phyloP scores from a whole-genome alignment of 345 rosid species.

The Erysimum cheiranthoides region DNA sequence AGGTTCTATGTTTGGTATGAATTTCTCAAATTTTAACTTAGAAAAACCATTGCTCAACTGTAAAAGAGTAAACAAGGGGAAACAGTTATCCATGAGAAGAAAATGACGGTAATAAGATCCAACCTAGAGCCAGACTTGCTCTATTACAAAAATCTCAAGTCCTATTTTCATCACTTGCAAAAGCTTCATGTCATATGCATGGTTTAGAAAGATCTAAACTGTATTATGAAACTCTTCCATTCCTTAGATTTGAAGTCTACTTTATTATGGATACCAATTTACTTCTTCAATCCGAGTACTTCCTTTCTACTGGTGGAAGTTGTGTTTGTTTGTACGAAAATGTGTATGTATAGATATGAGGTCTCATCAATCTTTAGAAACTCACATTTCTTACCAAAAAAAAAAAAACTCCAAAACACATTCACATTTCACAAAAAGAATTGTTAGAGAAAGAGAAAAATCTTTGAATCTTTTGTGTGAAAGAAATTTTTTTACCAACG shows the following conservation, averaged over 20 bases:
- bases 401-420: too few species aligned
- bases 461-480: too few species aligned
- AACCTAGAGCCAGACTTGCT: not conserved
- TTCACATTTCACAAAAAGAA: too few species aligned
- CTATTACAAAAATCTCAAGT: not conserved
- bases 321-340: too few species aligned
- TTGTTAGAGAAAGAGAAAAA: too few species aligned
- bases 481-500: too few species aligned
- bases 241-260: not conserved
- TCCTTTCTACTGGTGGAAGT: too few species aligned
- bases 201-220: not conserved
- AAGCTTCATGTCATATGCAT: not conserved
- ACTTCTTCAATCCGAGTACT: too few species aligned
- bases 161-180: not conserved
- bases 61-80: not conserved
- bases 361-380: too few species aligned
- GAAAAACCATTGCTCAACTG: not conserved
- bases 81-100: not conserved
- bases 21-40: not conserved
- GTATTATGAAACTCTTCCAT: not conserved
- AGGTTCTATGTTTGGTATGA: not conserved
- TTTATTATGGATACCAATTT: too few species aligned
- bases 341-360: too few species aligned
- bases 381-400: too few species aligned
- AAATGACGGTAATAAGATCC: not conserved